These are phyloP conservation scores for Colletotrichum endophyticum DNA, from an alignment of 2,329 filamentous ascomycete species.

Conservation along the genomic window DNA sequence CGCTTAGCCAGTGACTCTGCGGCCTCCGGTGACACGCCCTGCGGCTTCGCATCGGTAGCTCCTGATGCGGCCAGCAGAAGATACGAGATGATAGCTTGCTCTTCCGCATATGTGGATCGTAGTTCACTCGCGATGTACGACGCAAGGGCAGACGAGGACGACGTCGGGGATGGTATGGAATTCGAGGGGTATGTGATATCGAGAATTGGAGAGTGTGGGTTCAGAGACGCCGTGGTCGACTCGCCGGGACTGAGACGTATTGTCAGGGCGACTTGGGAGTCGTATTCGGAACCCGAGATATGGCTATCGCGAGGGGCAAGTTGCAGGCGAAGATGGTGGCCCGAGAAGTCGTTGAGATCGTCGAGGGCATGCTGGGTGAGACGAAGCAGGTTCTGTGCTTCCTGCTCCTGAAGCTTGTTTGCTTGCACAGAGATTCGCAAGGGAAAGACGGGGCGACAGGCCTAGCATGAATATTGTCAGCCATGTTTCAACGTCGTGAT, in stretches of 20 bases:
- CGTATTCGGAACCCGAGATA: slow-evolving; percentile 37
- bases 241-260: slow-evolving; percentile 73
- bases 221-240: slow-evolving; percentile 65
- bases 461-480: slow-evolving; percentile 51
- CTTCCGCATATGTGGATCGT: slow-evolving; percentile 80
- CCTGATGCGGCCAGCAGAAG: slow-evolving; percentile 67
- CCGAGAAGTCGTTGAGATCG: slow-evolving; percentile 83
- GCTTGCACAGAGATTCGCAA: slow-evolving; percentile 81
- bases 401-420: slow-evolving; percentile 65
- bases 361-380: slow-evolving; percentile 88
- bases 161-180: slow-evolving; percentile 68
- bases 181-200: slow-evolving; percentile 79
- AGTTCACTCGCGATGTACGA: slow-evolving; percentile 81
- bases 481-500: neutral
- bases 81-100: slow-evolving; percentile 84
- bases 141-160: slow-evolving; percentile 75
- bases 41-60: slow-evolving; percentile 50
- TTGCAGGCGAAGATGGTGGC: slow-evolving; percentile 80
- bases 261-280: slow-evolving; percentile 65
- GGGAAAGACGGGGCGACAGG: slow-evolving; percentile 87
- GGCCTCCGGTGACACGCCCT: slow-evolving; percentile 53
- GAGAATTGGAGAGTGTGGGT: slow-evolving; percentile 72
- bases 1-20: slow-evolving; percentile 68
- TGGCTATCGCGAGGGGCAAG: slow-evolving; percentile 49
- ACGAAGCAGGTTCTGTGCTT: slow-evolving; percentile 76